phyloP scores from a whole-genome alignment of 75 land plant species.

The Azolla pinnata region DNA sequence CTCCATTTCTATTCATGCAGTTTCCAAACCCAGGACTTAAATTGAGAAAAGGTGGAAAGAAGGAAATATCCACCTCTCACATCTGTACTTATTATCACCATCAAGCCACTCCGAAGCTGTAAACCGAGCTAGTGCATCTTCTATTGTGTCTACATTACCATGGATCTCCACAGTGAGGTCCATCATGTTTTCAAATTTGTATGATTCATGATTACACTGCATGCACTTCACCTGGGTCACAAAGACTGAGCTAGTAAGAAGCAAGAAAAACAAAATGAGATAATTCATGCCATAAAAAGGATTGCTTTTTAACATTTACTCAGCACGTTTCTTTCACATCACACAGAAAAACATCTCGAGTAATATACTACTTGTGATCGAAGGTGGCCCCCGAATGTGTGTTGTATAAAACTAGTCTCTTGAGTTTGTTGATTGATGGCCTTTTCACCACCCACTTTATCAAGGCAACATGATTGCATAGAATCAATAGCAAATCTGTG shows the following conservation, averaged over 20 bases:
- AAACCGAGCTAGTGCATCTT: slow-evolving; percentile 76
- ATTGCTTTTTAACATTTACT: background rate
- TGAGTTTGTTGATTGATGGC: slow-evolving; percentile 44
- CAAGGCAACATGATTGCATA: slow-evolving; percentile 84
- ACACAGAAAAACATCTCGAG: background rate
- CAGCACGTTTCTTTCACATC: no score
- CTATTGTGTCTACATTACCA: slow-evolving; percentile 72
- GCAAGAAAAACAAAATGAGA: no score
- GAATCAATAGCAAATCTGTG: slow-evolving; percentile 52
- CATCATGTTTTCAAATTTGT: slow-evolving; percentile 81
- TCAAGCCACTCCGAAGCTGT: slow-evolving; percentile 71
- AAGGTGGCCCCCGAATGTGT: slow-evolving; percentile 91
- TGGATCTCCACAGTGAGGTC: slow-evolving; percentile 92
- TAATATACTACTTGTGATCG: slow-evolving; percentile 63
- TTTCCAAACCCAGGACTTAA: no score
- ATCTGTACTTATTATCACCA: slow-evolving; percentile 92
- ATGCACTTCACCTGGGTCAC: slow-evolving; percentile 54
- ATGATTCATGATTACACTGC: slow-evolving; percentile 49
- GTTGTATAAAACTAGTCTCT: slow-evolving; percentile 83
- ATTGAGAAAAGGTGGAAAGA: background rate
- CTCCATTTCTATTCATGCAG: no score
- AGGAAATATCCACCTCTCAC: slow-evolving; percentile 92
- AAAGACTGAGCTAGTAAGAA: no score
- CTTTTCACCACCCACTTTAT: slow-evolving; percentile 73
- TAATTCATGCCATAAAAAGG: no score